Evolutionary conservation across 768 basidiomycete species (phyloP), one percentile per base, ranked within the genome.

Genomic region (Russula emetica): DNA sequence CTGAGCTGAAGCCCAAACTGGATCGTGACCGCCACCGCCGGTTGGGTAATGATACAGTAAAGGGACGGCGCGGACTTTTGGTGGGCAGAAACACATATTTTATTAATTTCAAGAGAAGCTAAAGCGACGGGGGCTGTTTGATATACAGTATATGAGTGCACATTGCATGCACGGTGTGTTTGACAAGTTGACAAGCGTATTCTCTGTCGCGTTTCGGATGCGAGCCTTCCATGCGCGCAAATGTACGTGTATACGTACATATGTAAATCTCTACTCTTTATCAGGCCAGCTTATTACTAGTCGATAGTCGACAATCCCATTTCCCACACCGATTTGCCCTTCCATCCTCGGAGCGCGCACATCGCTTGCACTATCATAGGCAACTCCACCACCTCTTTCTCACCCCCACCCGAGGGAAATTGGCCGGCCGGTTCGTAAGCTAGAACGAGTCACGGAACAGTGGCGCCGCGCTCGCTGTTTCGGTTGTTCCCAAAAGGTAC

Each of bases 241-340:
- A 58, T 62, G 62, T 63, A 63, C 62, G 62, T 63, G 57, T 63
- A 63, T 38, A 28, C 22, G 52, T n/a, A 20, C 34, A 47, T 53
- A 47, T 59, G 62, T 63, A n/a, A 53, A 58, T 59, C 62, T 11
- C 11, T n/a, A 44, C 58, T 24, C 62, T 36, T 56, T 34, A 50
- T 28, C 26, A 1, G 26, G 3, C 26, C 26, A 28, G 3, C 26
- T 28, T 14, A 30, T 3, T 16, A n/a, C n/a, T n/a, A n/a, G n/a
- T n/a, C n/a, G n/a, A n/a, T n/a, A 59, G 26, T 20, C 32, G 28
- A 50, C 34, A 49, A 28, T 32, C 51, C 50, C 53, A 53, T 53
- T 18, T 13, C 28, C 9, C 34, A 26, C 16, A 34, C 8, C 52
- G 42, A 54, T 54, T 60, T 53, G 40, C 59, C 32, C 47, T 56